Evolutionary conservation across 352 stramenopile species (phyloP).

Genomic region (Globisporangium acanthophoron): DNA sequence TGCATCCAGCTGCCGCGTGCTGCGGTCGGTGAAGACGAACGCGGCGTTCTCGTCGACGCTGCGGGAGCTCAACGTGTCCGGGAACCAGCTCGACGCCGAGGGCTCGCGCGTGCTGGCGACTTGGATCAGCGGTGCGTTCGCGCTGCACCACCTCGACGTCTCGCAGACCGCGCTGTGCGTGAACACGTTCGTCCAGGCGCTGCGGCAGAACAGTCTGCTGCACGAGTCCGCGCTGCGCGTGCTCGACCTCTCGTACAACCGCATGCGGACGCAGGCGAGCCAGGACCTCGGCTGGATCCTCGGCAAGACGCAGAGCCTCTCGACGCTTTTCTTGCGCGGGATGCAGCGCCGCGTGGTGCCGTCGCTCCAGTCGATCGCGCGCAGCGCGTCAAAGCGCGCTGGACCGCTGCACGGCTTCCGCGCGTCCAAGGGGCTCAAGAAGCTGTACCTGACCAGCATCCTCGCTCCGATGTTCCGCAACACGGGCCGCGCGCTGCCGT

Average conservation of each 20-base stretch:
- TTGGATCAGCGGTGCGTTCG: constrained; percentile 56
- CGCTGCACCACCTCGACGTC: constrained; percentile 51
- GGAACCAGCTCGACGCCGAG: constrained; percentile 42
- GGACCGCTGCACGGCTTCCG: constrained; percentile 13
- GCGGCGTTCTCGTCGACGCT: constrained; percentile 39
- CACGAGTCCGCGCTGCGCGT: constrained; percentile 51
- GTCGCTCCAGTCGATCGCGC: constrained; percentile 16
- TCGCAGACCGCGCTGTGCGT: constrained; percentile 53
- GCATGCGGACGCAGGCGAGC: constrained; percentile 44
- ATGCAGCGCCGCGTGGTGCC: constrained; percentile 36
- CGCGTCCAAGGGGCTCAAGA: constrained; percentile 32
- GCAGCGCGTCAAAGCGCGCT: constrained; percentile 19
- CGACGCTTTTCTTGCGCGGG: constrained; percentile 49
- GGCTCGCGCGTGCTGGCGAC: constrained; percentile 35
- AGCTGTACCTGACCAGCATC: constrained; percentile 46
- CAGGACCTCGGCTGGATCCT: constrained; percentile 53
- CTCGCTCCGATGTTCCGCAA: constrained; percentile 68
- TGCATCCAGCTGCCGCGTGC: constrained; percentile 26
- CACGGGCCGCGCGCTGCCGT: constrained; percentile 26
- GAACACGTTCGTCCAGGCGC: constrained; percentile 43
- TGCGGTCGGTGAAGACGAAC: constrained; percentile 41
- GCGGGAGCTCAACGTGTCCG: constrained; percentile 54
- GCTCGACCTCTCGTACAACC: constrained; percentile 71
- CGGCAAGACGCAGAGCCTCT: constrained; percentile 55
- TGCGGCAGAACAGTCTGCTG: constrained; percentile 62